Conservation (phyloP, 768 basidiomycete genomes). For the Mycena galopus region DNA sequence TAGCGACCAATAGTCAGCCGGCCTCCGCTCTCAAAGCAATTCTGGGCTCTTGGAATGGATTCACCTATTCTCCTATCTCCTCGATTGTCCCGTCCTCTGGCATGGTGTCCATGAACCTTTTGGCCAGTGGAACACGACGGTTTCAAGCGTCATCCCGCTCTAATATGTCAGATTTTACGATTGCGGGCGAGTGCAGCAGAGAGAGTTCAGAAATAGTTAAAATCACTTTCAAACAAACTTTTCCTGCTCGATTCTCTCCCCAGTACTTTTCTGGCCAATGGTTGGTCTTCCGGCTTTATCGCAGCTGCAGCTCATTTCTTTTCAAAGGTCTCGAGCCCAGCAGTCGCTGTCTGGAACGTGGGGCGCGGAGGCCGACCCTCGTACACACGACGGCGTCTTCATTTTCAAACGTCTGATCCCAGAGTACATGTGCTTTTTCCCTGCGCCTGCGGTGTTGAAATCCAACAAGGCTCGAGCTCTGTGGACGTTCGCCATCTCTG, state of each 20-base stretch:
- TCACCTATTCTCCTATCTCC: constrained; percentile 29
- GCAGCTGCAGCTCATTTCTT: background rate
- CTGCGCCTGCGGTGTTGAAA: constrained; percentile 40
- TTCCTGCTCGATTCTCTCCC: constrained; percentile 39
- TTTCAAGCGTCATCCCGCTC: constrained; percentile 30
- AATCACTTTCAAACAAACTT: constrained; percentile 40
- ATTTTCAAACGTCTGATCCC: constrained; percentile 44
- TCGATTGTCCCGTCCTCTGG: constrained; percentile 19
- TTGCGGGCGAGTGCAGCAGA: constrained; percentile 31
- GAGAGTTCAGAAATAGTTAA: constrained; percentile 27
- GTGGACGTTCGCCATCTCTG: constrained; percentile 49
- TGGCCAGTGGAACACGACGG: background rate
- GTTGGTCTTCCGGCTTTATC: background rate
- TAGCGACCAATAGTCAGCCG: background rate
- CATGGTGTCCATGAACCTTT: constrained; percentile 29
- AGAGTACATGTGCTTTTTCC: constrained; percentile 44
- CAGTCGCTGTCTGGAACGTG: constrained; percentile 42
- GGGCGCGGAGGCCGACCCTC: constrained; percentile 38
- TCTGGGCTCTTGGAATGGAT: constrained; percentile 43
- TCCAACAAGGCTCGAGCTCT: constrained; percentile 42
- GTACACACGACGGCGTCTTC: constrained; percentile 40
- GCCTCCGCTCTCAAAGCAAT: constrained; percentile 24
- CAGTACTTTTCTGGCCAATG: constrained; percentile 41
- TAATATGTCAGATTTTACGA: constrained; percentile 22
- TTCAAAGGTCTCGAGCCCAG: constrained; percentile 23